Evolutionary conservation across 139 green algal species (phyloP).

Genomic region (Coccomyxa sp.): DNA sequence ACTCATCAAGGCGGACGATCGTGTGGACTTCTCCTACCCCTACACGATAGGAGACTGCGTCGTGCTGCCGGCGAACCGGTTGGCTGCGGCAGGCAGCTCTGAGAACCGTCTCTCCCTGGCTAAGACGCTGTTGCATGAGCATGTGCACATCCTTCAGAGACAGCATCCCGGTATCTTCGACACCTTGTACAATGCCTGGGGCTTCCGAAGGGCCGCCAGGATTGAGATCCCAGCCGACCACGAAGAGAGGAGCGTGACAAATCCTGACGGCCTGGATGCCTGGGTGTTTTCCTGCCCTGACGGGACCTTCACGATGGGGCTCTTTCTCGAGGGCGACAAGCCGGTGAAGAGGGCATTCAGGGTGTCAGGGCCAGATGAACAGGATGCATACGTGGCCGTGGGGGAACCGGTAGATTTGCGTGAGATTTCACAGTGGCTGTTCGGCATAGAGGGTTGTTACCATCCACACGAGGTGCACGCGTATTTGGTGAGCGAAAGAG

Average conservation of each 20-base stretch:
- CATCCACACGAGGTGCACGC: neutral
- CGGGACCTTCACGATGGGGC: neutral
- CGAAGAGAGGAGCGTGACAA: neutral
- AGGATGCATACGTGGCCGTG: neutral
- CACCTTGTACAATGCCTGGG: neutral
- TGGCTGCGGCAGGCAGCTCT: neutral
- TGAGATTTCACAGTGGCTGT: constrained; percentile 1
- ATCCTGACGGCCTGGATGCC: neutral
- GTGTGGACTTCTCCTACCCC: neutral
- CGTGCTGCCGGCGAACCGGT: neutral
- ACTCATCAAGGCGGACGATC: neutral
- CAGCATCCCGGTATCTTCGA: neutral
- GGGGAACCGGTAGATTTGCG: neutral
- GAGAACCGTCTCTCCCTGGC: neutral
- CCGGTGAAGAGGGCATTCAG: neutral
- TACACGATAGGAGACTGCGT: neutral
- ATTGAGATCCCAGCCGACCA: neutral
- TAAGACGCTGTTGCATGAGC: neutral
- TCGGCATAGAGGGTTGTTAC: neutral
- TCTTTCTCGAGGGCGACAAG: neutral
- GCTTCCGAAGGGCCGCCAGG: neutral
- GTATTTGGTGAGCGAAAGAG: neutral
- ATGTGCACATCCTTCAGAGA: neutral
- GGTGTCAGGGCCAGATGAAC: neutral
- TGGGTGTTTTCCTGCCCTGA: neutral